These are phyloP conservation scores for Eimeria necatrix DNA, from an alignment of 169 alveolate genomes.

Conservation along the genomic window DNA sequence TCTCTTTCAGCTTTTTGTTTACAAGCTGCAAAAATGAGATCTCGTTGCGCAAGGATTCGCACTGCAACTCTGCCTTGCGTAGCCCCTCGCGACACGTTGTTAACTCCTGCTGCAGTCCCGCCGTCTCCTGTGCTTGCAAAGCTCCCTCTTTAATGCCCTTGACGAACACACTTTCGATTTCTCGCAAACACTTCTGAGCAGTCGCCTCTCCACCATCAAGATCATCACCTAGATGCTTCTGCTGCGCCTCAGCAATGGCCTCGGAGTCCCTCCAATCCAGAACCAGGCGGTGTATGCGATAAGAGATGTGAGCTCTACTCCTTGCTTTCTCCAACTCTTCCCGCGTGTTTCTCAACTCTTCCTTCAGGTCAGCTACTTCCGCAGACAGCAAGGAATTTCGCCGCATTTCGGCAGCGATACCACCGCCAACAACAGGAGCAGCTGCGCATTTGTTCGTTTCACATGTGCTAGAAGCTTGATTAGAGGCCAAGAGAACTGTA, in stretches of 20 bases:
- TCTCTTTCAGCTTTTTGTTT: conserved; percentile 6
- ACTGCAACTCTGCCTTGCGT: background rate
- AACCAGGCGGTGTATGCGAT: background rate
- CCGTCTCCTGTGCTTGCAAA: background rate
- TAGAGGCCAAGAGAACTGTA: too few species aligned
- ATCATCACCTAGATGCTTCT: background rate
- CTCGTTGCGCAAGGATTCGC: conserved; percentile 33
- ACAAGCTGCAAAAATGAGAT: conserved; percentile 3
- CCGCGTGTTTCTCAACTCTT: background rate
- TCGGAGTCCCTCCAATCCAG: conserved; percentile 10
- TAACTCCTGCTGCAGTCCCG: conserved; percentile 41
- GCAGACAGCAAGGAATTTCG: background rate
- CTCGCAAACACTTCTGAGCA: background rate
- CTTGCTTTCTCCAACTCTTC: background rate
- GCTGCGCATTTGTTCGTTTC: background rate
- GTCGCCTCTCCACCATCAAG: background rate
- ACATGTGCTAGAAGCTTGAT: background rate
- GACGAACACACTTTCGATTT: background rate
- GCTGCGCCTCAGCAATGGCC: conserved; percentile 9
- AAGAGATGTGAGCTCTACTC: background rate
- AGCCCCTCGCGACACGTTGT: background rate
- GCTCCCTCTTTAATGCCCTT: background rate
- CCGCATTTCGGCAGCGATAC: conserved; percentile 1
- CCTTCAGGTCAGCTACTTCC: conserved; percentile 2
- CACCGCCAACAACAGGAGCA: background rate